Percentiles rank a stretch among this genome's conserved stretches.
These are phyloP conservation scores for Wallacemonas sp. DNA, from an alignment of 208 protist species.

Conservation along the genomic window DNA sequence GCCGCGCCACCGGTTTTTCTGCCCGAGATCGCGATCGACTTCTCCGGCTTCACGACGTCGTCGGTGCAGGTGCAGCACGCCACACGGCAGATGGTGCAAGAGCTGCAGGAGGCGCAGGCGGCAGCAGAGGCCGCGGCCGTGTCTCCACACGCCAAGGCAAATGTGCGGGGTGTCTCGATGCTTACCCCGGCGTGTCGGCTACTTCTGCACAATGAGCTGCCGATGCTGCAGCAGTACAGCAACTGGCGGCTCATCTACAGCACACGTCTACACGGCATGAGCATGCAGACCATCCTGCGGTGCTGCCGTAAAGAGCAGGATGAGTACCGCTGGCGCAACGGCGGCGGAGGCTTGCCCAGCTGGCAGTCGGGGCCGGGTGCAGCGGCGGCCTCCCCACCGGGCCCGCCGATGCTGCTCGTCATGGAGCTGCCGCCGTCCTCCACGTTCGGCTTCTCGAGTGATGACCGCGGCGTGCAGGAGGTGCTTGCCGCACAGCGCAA, in stretches of 20 bases:
- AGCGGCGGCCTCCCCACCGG: not conserved
- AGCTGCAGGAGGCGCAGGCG: slow-evolving; percentile 20
- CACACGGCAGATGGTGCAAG: slow-evolving; percentile 32
- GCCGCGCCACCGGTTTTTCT: slow-evolving; percentile 33
- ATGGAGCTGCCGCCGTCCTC: slow-evolving; percentile 46
- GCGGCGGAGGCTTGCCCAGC: not conserved
- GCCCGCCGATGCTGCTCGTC: slow-evolving; percentile 58
- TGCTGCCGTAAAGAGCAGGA: slow-evolving; percentile 49
- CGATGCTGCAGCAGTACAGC: slow-evolving; percentile 54
- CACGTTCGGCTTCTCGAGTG: slow-evolving; percentile 29
- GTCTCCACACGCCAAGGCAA: not conserved
- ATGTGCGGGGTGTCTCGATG: slow-evolving; percentile 29
- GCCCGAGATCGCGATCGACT: slow-evolving; percentile 52
- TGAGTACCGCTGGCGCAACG: slow-evolving; percentile 1
- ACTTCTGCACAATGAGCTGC: slow-evolving; percentile 57
- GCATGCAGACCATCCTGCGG: slow-evolving; percentile 41
- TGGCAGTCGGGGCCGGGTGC: not conserved
- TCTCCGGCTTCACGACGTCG: slow-evolving; percentile 60
- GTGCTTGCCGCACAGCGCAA: slow-evolving; percentile 8
- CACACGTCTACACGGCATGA: slow-evolving; percentile 62
- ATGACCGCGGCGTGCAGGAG: slow-evolving; percentile 31
- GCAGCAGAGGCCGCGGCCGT: slow-evolving; percentile 4
- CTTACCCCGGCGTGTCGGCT: slow-evolving; percentile 41
- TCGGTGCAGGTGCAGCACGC: slow-evolving; percentile 50
- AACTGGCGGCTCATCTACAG: slow-evolving; percentile 77